These are phyloP conservation scores for Mycena citricolor DNA, from an alignment of 1,284 basidiomycete genomes.

Conservation along the genomic window DNA sequence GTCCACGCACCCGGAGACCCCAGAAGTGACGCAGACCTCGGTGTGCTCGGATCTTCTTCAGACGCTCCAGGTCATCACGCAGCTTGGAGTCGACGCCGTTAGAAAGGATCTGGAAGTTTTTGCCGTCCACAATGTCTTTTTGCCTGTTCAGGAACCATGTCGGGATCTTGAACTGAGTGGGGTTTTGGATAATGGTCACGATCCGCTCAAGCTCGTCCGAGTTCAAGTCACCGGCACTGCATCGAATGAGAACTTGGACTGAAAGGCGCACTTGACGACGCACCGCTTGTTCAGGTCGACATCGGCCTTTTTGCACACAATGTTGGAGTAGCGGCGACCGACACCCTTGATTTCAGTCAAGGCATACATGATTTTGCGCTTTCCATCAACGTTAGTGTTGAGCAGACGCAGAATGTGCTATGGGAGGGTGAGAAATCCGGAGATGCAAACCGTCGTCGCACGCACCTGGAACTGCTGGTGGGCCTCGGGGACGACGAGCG, in stretches of 20 bases:
- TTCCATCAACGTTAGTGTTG: constrained; percentile 99
- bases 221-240: constrained; percentile 90
- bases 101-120: constrained; percentile 94
- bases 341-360: constrained; percentile 99
- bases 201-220: constrained; percentile 98
- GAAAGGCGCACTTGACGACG: constrained; percentile 32
- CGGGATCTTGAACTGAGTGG: constrained; percentile 99
- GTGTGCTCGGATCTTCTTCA: constrained; percentile 99
- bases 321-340: constrained; percentile 96
- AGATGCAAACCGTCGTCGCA: constrained; percentile 7
- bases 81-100: constrained; percentile 98
- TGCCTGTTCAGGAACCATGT: constrained; percentile 99
- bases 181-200: constrained; percentile 99
- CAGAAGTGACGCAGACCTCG: constrained; percentile 98
- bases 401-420: constrained; percentile 97
- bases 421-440: constrained; percentile 18
- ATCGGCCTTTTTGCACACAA: constrained; percentile 99
- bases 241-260: neutral
- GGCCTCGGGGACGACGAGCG: constrained; percentile 90
- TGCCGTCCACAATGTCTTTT: constrained; percentile 97
- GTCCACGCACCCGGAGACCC: constrained; percentile 93
- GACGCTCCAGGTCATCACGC: constrained; percentile 96
- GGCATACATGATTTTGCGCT: constrained; percentile 98
- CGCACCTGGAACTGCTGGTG: constrained; percentile 91
- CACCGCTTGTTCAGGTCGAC: constrained; percentile 98